Base-by-base conservation (phyloP, 345 rosid species). In the Sonneratia caseolaris region DNA sequence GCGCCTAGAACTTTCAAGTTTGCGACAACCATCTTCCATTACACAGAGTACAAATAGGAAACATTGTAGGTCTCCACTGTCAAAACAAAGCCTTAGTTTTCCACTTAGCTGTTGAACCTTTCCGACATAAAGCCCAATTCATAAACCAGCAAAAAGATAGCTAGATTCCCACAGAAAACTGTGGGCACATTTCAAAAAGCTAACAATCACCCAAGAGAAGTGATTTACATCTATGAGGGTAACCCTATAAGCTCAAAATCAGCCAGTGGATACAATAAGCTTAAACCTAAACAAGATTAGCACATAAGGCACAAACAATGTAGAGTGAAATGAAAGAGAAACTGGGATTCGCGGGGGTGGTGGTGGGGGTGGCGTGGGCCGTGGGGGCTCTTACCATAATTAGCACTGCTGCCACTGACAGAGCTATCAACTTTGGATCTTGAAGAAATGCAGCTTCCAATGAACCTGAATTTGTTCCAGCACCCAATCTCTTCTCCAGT, bases 381-480 rank as follows among this genome's bases (percentile, higher is more conserved):
- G 32, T 27, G 32, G 32, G 24, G 51, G 45, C 45, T 67, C 47
- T 76, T 82, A 82, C 86, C 85, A 75, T 73, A 81, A 75, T 71
- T 76, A 40, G 82, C 71, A 75, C 79, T 80, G 37, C 76, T 70
- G 48, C 90, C 86, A 79, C 89, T 85, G 76, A 83, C 66, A 57
- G 96, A 86, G 79, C 84, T 88, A 75, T 90, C 93, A 78, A 90
- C 93, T 79, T 84, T 90, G 79, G 96, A 90, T 82, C 93, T 90
- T 61, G 90, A 86, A 75, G 88, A 84, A 81, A 90, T 79, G 78
- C 91, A 90, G 61, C 87, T 70, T 71, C 81, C 86, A 69, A 88
- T 72, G 53, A 81, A 76, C 75, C 84, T 78, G 72, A 90, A 76
- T 74, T 78, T 84, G 72, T 80, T 81, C 88, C 93, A 88, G 77